Evolutionary conservation across 2,329 filamentous ascomycete species (phyloP).

Genomic region (Diatrype stigma): DNA sequence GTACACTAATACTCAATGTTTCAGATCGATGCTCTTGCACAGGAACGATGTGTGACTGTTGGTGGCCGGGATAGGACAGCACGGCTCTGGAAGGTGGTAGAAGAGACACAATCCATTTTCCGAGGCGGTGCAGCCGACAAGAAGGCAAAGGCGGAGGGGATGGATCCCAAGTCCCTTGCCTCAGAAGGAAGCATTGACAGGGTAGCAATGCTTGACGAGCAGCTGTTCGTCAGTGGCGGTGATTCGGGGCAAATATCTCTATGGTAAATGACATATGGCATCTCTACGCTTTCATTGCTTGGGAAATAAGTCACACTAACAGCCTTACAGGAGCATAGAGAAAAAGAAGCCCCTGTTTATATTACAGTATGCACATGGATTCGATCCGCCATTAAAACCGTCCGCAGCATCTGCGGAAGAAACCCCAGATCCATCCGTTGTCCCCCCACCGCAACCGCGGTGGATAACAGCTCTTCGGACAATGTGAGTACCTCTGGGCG

Average conservation of each 20-base stretch:
- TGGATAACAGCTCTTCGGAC: conserved; percentile 88
- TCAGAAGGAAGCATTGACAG: conserved; percentile 85
- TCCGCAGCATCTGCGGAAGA: conserved; percentile 70
- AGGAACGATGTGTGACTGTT: conserved; percentile 87
- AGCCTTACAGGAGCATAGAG: conserved; percentile 60
- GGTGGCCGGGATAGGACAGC: conserved; percentile 89
- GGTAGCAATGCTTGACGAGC: conserved; percentile 83
- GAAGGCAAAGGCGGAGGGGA: conserved; percentile 36
- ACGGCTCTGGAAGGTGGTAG: conserved; percentile 90
- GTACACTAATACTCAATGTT: not conserved
- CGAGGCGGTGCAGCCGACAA: conserved; percentile 64
- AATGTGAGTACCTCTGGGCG: conserved; percentile 35
- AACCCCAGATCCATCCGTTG: conserved; percentile 54
- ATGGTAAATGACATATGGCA: conserved; percentile 33
- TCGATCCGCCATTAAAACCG: conserved; percentile 67
- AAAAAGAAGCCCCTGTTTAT: conserved; percentile 94
- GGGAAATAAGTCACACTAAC: not conserved
- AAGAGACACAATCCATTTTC: conserved; percentile 94
- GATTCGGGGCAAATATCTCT: conserved; percentile 85
- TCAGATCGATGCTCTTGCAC: conserved; percentile 75
- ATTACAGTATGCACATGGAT: conserved; percentile 75
- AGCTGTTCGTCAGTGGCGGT: conserved; percentile 86
- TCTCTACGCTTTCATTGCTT: not conserved
- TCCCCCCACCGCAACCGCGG: conserved; percentile 65
- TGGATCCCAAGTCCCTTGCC: conserved; percentile 51